Evolutionary conservation across 1,284 basidiomycete species (phyloP).

Genomic region (Cryptococcus amylolentus): DNA sequence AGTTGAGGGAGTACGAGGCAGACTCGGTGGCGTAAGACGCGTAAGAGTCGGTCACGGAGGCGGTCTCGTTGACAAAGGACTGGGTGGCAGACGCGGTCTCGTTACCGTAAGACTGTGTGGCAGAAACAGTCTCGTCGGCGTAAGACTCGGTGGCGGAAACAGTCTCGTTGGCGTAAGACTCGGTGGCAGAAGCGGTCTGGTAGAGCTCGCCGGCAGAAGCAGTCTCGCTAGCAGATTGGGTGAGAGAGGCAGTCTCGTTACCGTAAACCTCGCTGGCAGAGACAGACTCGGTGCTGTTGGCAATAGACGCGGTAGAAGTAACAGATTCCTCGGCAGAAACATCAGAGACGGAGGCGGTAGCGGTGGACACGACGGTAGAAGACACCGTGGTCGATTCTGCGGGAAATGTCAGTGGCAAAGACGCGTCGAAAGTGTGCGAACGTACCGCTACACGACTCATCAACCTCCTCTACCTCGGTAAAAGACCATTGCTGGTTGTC

Average conservation of each 20-base stretch:
- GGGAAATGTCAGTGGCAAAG: not conserved
- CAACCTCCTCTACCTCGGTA: slow-evolving; percentile 34
- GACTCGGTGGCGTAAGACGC: slow-evolving; percentile 2
- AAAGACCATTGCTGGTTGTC: slow-evolving; percentile 42
- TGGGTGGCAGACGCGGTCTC: slow-evolving; percentile 7
- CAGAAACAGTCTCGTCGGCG: slow-evolving; percentile 3
- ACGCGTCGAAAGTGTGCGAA: not conserved
- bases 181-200: not conserved
- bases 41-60: not conserved
- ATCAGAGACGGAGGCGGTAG: slow-evolving; percentile 5
- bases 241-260: slow-evolving; percentile 2
- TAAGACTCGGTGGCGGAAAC: not conserved
- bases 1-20: not conserved
- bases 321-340: not conserved
- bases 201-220: slow-evolving; percentile 5
- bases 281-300: not conserved
- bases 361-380: not conserved
- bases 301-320: not conserved
- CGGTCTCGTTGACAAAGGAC: not conserved
- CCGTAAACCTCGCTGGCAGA: not conserved
- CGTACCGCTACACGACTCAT: slow-evolving; percentile 20
- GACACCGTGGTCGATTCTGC: slow-evolving; percentile 1
- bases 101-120: not conserved
- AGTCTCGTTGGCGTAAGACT: not conserved
- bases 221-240: not conserved